Conservation (phyloP, 306 rosid species). For the Sophora flavescens region DNA sequence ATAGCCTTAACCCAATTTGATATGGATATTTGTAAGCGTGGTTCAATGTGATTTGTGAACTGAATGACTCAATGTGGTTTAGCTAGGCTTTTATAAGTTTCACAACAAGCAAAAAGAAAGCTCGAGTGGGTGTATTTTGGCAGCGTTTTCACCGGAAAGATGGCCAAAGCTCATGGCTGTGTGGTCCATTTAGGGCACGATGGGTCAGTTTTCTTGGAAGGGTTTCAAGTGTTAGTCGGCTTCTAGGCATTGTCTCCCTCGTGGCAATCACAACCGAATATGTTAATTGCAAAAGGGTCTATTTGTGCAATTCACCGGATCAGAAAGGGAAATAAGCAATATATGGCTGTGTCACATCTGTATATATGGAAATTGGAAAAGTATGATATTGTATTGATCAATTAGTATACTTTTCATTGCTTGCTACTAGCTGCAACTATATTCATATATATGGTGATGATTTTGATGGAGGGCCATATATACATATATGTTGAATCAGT, state of each 20-base stretch:
- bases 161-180: slow-evolving; percentile 16
- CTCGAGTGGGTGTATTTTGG: neutral
- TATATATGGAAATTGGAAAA: too few species aligned
- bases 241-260: slow-evolving; percentile 30
- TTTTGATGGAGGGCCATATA: slow-evolving; percentile 26
- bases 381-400: neutral
- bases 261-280: slow-evolving; percentile 18
- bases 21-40: too few species aligned
- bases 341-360: too few species aligned
- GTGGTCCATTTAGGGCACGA: slow-evolving; percentile 13
- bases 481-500: neutral
- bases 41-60: neutral
- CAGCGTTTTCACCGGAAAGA: slow-evolving; percentile 31
- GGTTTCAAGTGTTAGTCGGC: slow-evolving; percentile 24
- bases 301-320: neutral
- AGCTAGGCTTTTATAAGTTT: neutral
- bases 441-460: neutral
- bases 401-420: neutral
- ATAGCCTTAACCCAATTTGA: too few species aligned
- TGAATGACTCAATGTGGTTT: neutral
- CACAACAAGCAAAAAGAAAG: neutral
- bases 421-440: neutral
- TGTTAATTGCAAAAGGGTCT: neutral
- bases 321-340: neutral
- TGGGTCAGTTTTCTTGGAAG: slow-evolving; percentile 4